Percentiles rank a stretch among this genome's conserved stretches.
phyloP scores from a whole-genome alignment of 2,329 filamentous ascomycete genomes.

The Ceratocystis diversiconidia region DNA sequence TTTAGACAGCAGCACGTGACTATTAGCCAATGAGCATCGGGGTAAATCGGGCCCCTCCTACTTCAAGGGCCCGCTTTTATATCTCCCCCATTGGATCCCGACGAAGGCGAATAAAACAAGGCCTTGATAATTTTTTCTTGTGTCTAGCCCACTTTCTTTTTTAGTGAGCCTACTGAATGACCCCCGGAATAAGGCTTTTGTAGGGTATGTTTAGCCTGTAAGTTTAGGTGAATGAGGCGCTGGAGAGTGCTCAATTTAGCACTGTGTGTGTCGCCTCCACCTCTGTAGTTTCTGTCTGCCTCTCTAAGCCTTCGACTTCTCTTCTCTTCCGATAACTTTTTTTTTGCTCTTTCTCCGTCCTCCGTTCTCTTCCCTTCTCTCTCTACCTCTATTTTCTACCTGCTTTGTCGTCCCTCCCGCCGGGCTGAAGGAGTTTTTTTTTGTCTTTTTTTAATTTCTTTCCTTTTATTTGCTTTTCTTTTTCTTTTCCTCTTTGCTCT shows the following conservation, averaged over 20 bases:
- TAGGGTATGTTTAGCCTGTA: not conserved
- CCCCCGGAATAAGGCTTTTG: not conserved
- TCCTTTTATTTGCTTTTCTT: constrained; percentile 13
- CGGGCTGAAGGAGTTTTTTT: constrained; percentile 19
- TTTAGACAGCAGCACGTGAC: constrained; percentile 16
- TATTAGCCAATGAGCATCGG: constrained; percentile 19
- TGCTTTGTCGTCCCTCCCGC: constrained; percentile 14
- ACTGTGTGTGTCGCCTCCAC: constrained; percentile 6
- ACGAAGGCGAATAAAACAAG: constrained; percentile 2
- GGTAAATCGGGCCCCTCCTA: constrained; percentile 19
- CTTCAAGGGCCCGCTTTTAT: constrained; percentile 12
- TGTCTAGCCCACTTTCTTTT: not conserved
- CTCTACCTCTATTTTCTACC: not conserved
- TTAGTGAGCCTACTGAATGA: not conserved
- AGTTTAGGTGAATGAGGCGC: not conserved
- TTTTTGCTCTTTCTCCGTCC: constrained; percentile 11
- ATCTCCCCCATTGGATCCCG: constrained; percentile 16
- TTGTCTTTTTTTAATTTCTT: constrained; percentile 19
- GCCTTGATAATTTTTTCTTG: constrained; percentile 12
- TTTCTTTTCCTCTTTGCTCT: constrained; percentile 14
- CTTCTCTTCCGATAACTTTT: constrained; percentile 14
- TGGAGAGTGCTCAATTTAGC: not conserved
- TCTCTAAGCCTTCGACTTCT: constrained; percentile 7
- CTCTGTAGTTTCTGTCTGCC: constrained; percentile 1
- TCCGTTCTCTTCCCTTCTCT: constrained; percentile 9